Evolutionary conservation across 192 early-diverging fungal genomes (phyloP), one percentile per base, ranked within the genome.

Genomic region (Coemansia sp.): DNA sequence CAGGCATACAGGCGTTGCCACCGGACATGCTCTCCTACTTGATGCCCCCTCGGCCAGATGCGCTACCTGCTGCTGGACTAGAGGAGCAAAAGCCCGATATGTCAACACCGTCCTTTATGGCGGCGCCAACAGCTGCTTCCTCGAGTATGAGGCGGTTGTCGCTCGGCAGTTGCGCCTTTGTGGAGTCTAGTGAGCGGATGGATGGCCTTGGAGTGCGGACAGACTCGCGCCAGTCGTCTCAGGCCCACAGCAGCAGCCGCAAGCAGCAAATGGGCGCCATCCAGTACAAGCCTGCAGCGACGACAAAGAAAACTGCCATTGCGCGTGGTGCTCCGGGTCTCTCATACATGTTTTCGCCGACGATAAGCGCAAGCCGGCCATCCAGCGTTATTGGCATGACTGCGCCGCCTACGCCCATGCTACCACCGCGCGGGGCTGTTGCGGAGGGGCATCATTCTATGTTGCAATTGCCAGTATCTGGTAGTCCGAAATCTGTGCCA

Each of bases 311-410:
- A 40, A 70, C 52, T 12, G 65, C 76, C 7, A 63, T 84, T 52
- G 81, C 77, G n/a, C 81, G 81, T 18, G 82, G 74, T 24, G 82
- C 82, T 0, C 82, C 82, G 6, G 82, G 82, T 2, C 46, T 85
- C n/a, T 85, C 82, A 15, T 80, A 85, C 75, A 79, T 85, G 82
- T 85, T 85, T 51, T 85, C 82, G 52, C 78, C 82, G 12, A 68
- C 74, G 0, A 61, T 80, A 24, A 40, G 71, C 42, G 20, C 65
- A 33, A 85, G 82, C 40, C 78, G 82, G 1, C 82, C 82, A 22
- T 70, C 82, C 20, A 85, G 82, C 72, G 72, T 80, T 24, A 38
- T 77, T 16, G 78, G 78, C 60, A 41, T 70, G 6, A 16, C 71
- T 27, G 71, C 69, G 5, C 68, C 78, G 18, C 29, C 69, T 33